These are phyloP conservation scores for Salicornia ramosissima DNA, from an alignment of 148 eudicot genomes.

Conservation along the genomic window DNA sequence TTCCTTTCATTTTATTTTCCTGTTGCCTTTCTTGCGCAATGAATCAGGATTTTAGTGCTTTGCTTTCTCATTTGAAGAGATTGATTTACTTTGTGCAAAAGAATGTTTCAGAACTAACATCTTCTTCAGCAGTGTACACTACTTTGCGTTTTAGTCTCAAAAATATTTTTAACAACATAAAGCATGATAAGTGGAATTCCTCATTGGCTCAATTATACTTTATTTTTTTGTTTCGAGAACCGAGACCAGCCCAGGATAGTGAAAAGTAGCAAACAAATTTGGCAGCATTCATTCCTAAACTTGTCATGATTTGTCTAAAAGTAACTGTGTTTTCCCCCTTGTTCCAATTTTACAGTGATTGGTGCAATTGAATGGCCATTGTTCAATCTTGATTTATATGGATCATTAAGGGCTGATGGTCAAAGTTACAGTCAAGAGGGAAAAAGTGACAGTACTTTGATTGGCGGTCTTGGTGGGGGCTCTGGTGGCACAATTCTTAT, in stretches of 20 bases:
- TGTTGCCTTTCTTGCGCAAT: background rate
- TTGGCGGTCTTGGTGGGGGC: slow-evolving; percentile 87
- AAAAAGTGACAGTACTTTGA: slow-evolving; percentile 36
- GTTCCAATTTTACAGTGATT: slow-evolving; percentile 38
- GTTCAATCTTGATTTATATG: slow-evolving; percentile 51
- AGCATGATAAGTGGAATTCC: background rate
- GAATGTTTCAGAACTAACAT: background rate
- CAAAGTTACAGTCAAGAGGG: slow-evolving; percentile 43
- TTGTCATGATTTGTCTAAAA: background rate
- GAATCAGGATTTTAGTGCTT: background rate
- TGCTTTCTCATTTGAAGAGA: background rate
- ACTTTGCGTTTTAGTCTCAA: background rate
- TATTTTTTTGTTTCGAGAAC: background rate
- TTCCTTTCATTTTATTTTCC: background rate
- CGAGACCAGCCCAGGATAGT: background rate
- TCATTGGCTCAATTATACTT: background rate
- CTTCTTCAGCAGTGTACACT: background rate
- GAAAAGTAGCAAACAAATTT: background rate
- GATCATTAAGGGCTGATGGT: slow-evolving; percentile 76
- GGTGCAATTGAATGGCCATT: slow-evolving; percentile 80
- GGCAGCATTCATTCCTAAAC: background rate
- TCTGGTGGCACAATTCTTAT: slow-evolving; percentile 89
- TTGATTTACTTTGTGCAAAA: background rate
- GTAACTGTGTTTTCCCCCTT: background rate
- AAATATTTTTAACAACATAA: background rate